Base-by-base conservation (phyloP, 305 asterid species). In the Andrographis paniculata region DNA sequence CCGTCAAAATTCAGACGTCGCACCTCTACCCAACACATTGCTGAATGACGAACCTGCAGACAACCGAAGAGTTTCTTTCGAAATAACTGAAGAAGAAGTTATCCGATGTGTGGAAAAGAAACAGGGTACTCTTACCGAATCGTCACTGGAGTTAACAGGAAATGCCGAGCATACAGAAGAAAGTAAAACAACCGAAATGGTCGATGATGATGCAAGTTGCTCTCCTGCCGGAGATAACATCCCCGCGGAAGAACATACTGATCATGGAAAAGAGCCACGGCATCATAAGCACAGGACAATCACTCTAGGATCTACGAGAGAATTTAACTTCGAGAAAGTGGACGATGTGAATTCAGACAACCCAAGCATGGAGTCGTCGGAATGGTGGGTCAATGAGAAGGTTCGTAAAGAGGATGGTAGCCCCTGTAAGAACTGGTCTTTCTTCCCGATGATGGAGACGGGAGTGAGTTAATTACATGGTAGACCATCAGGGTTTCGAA, bases 341-440 rank as follows among this genome's bases (percentile, higher is more conserved):
- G 88, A 80, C 17, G 88, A 76, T 38, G 74, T 63, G 36, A 67
- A 56, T 41, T 36, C 69, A 4, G 80, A 70, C 9, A 75, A 68
- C 53, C 66, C 77, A 8, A 60, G 53, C 37, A 55, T 71, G n/a
- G 69, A 68, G 14, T 43, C 71, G 2, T 63, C 94, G 0, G 84
- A 73, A 30, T 87, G 95, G 97, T 88, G 95, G 97, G 89, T 75
- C 18, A 80, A 82, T 15, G 92, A 84, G 72, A 74, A 76, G 66
- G 84, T 62, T 45, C 52, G 63, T 31, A 65, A 73, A 15, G 76
- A 72, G 60, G 78, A 72, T 5, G 69, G 52, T 17, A 66, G 46
- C 5, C 64, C 75, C 5, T 9, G 48, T 36, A 56, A 68, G 48
- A 71, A 70, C 60, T 84, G 95, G 93, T 70, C 84, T 5, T 82